Evolutionary conservation across 2,329 filamentous ascomycete genomes (phyloP).

Genomic region (Talaromyces pinophilus): DNA sequence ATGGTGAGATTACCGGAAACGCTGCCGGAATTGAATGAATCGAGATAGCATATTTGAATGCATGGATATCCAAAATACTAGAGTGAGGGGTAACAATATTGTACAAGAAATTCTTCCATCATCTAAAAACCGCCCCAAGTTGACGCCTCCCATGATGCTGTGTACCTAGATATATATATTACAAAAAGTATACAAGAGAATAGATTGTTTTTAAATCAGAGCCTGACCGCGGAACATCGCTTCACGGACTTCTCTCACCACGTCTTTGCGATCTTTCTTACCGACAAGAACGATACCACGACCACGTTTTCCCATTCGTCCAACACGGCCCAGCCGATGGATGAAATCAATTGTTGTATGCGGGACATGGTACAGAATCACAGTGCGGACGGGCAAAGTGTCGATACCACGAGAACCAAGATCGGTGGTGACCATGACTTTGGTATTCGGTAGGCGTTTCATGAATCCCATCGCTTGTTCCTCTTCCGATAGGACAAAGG

Average conservation of each 20-base stretch:
- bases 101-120: neutral
- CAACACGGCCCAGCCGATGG: slow-evolving; percentile 86
- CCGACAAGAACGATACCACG: slow-evolving; percentile 88
- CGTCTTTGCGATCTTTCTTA: slow-evolving; percentile 82
- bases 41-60: neutral
- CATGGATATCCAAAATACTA: neutral
- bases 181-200: slow-evolving; percentile 15
- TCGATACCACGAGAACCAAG: slow-evolving; percentile 91
- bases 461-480: slow-evolving; percentile 26
- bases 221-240: slow-evolving; percentile 83
- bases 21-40: neutral
- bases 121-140: slow-evolving; percentile 4
- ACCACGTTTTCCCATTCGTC: slow-evolving; percentile 87
- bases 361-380: slow-evolving; percentile 95
- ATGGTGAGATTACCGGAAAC: slow-evolving; percentile 12
- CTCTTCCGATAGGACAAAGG: slow-evolving; percentile 42
- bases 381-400: slow-evolving; percentile 84
- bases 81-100: neutral
- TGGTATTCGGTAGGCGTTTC: slow-evolving; percentile 53
- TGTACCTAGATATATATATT: neutral
- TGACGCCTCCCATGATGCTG: slow-evolving; percentile 16
- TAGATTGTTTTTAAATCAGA: slow-evolving; percentile 57
- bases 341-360: slow-evolving; percentile 98
- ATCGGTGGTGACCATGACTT: slow-evolving; percentile 92
- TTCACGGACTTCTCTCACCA: slow-evolving; percentile 87